These are phyloP conservation scores for Triangularia verruculosa DNA, from an alignment of 2,329 filamentous ascomycete genomes.

Conservation along the genomic window DNA sequence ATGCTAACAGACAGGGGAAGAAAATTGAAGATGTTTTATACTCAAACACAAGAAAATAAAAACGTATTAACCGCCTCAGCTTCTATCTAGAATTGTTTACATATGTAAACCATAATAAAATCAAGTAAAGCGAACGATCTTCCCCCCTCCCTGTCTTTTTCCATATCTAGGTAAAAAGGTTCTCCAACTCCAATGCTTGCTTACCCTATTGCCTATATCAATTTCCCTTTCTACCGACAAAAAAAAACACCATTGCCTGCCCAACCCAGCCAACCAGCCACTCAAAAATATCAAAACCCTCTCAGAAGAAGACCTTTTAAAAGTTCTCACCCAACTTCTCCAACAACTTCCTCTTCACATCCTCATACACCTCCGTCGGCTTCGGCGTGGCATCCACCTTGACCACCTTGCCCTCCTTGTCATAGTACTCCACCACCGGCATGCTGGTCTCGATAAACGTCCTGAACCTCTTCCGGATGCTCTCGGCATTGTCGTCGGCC, in stretches of 20 bases:
- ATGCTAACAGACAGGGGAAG: too few species aligned
- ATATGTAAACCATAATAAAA: not conserved
- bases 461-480: conserved; percentile 93
- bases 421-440: conserved; percentile 89
- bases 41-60: not conserved
- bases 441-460: conserved; percentile 95
- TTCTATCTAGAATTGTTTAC: not conserved
- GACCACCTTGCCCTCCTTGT: conserved; percentile 72
- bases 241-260: not conserved
- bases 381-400: conserved; percentile 69
- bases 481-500: conserved; percentile 90
- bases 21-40: too few species aligned
- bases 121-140: not conserved
- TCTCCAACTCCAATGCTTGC: not conserved
- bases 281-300: not conserved
- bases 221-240: not conserved
- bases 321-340: conserved; percentile 48
- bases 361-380: conserved; percentile 60
- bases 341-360: conserved; percentile 50
- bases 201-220: not conserved
- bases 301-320: conserved; percentile 24
- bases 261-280: not conserved
- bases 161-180: not conserved
- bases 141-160: not conserved
- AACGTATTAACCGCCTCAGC: not conserved